Evolutionary conservation across 495 filamentous ascomycete species (phyloP), one percentile per base, ranked within the genome.

Genomic region (Parathielavia appendiculata): DNA sequence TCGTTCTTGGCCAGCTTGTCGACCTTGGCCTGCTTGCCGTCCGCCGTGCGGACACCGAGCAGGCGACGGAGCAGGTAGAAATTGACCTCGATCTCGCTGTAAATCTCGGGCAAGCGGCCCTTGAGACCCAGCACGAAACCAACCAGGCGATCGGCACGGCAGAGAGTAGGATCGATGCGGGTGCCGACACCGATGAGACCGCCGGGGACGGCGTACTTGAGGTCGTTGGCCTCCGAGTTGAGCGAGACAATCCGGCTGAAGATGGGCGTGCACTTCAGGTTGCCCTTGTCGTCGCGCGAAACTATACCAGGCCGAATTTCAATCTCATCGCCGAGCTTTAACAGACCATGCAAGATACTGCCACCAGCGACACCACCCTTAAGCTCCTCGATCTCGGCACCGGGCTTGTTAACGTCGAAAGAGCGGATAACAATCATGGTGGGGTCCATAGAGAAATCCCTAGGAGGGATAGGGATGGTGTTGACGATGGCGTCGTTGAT

Each of bases 381-480:
- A 60, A 98, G 81, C 64, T 98, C 95, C 35, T 97, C 95, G 58
- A 98, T 97, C 76, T 96, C 95, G n/a, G 95, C 91, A 83, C 93
- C 93, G 39, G 93, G 93, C 82, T 98, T 98, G 84, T 98, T 98
- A 63, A 98, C 95, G 68, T 98, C 93, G 72, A 98, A 98, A 5
- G 92, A 97, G 63, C 93, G 88, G 71, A 98, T 98, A 66, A 97
- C 86, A 66, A 98, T 98, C 89, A 98, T 96, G 75, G 95, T 91
- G 30, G 93, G 93, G 43, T 88, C 87, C 61, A 86, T 84, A 56
- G 84, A 80, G 79, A 97, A 97, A 72, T 97, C 90, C 74, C 93
- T 82, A 34, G 86, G 67, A 3, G 93, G 93, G 20, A 97, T 86
- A 19, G 95, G 95, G 60, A 98, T 96, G 68, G 88, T 92, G 61